phyloP scores from a whole-genome alignment of 306 rosid species.

The Erythrophleum fordii region DNA sequence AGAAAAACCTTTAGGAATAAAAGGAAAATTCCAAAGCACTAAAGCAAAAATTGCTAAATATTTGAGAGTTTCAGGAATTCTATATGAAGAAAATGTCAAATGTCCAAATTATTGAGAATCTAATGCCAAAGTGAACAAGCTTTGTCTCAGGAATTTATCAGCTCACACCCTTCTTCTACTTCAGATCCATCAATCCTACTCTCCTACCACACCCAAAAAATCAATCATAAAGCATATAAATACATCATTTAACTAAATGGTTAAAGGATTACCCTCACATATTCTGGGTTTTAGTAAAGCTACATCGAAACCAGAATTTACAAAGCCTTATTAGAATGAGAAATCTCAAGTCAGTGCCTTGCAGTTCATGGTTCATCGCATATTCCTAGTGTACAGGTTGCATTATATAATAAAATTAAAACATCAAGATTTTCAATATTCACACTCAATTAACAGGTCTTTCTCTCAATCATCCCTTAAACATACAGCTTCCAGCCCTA shows the following conservation, averaged over 20 bases:
- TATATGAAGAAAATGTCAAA: background rate
- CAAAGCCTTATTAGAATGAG: background rate
- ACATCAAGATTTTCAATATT: background rate
- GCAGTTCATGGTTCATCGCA: constrained; percentile 12
- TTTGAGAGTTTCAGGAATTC: background rate
- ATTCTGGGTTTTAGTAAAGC: background rate
- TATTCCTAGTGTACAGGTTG: background rate
- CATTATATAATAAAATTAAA: background rate
- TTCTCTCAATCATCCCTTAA: background rate
- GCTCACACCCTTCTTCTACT: background rate
- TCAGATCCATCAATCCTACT: background rate
- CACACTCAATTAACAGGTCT: background rate
- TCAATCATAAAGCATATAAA: background rate
- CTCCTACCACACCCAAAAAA: background rate
- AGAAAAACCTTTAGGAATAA: background rate
- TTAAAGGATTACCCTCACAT: background rate
- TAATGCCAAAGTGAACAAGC: constrained; percentile 11
- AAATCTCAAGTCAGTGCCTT: constrained; percentile 1
- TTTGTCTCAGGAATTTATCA: background rate
- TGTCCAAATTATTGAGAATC: background rate
- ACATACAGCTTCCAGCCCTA: background rate
- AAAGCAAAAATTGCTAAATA: constrained; percentile 4
- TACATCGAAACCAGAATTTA: constrained; percentile 12
- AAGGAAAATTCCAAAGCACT: background rate
- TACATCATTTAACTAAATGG: background rate